A percentile compares a stretch with the other conserved stretches of the same genome.
phyloP scores from a whole-genome alignment of 2,329 filamentous ascomycete genomes.

The Metarhizium brunneum region DNA sequence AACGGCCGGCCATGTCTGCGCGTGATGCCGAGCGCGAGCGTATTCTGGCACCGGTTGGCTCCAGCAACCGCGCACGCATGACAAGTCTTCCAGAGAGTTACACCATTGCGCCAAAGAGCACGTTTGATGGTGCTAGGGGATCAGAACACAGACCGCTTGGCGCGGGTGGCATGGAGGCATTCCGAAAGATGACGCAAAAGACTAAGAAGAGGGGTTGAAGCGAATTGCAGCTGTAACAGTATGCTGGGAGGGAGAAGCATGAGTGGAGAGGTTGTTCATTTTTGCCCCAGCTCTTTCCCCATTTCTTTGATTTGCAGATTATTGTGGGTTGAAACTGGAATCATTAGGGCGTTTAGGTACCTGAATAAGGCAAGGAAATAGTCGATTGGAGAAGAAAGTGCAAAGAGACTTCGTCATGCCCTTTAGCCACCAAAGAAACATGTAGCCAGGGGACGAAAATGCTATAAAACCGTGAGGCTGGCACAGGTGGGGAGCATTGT shows the following conservation, averaged over 20 bases:
- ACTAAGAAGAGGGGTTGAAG: conserved; percentile 40
- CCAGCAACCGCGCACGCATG: conserved; percentile 48
- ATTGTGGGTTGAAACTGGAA: too few species aligned
- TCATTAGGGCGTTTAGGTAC: too few species aligned
- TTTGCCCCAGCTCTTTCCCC: not conserved
- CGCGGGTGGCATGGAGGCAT: conserved; percentile 54
- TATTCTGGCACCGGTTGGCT: conserved; percentile 45
- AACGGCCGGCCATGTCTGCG: conserved; percentile 35
- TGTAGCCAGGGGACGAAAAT: too few species aligned
- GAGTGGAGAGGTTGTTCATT: not conserved
- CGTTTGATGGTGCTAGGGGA: conserved; percentile 43
- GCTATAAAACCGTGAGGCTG: too few species aligned
- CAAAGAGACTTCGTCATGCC: too few species aligned
- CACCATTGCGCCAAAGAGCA: conserved; percentile 52
- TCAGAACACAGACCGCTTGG: conserved; percentile 52
- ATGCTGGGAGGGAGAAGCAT: not conserved
- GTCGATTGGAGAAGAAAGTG: too few species aligned
- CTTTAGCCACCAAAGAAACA: too few species aligned
- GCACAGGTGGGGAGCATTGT: too few species aligned
- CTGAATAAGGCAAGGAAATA: too few species aligned
- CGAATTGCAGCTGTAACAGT: not conserved
- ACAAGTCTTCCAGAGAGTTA: conserved; percentile 46
- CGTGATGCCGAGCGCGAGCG: conserved; percentile 47
- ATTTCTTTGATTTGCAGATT: too few species aligned
- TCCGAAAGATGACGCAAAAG: conserved; percentile 57